These are phyloP conservation scores for Boeremia exigua DNA, from an alignment of 2,329 filamentous ascomycete species.

Conservation along the genomic window DNA sequence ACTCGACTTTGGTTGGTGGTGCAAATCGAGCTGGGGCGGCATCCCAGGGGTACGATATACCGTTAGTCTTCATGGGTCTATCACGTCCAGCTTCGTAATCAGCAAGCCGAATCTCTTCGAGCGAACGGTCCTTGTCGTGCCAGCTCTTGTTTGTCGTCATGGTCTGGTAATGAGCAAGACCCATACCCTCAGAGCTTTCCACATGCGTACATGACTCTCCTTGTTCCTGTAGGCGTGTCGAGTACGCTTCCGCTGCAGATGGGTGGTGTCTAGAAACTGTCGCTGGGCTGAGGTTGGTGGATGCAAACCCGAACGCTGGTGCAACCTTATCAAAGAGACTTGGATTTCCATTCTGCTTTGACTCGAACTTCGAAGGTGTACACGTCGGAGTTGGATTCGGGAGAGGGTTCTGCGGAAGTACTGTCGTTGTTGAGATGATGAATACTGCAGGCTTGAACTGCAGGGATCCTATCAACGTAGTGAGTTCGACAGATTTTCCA, in stretches of 20 bases:
- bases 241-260: conserved; percentile 1
- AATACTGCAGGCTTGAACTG: conserved; percentile 1
- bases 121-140: conserved; percentile 15
- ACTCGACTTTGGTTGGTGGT: not conserved
- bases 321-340: not conserved
- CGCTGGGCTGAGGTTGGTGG: not conserved
- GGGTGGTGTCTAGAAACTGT: not conserved
- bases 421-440: not conserved
- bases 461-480: not conserved
- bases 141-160: conserved; percentile 10
- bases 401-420: not conserved
- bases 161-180: conserved; percentile 16
- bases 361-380: no score
- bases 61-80: not conserved
- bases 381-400: not conserved
- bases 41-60: not conserved
- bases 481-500: not conserved
- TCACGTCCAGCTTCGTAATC: conserved; percentile 18
- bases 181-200: not conserved
- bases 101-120: conserved; percentile 25
- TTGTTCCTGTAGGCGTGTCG: not conserved
- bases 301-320: not conserved
- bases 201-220: conserved; percentile 14
- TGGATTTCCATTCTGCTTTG: not conserved
- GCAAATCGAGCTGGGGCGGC: not conserved